Evolutionary conservation across 805 yeast genomes (phyloP), one percentile per base, ranked within the genome.

Genomic region (Ogataea naganishii): DNA sequence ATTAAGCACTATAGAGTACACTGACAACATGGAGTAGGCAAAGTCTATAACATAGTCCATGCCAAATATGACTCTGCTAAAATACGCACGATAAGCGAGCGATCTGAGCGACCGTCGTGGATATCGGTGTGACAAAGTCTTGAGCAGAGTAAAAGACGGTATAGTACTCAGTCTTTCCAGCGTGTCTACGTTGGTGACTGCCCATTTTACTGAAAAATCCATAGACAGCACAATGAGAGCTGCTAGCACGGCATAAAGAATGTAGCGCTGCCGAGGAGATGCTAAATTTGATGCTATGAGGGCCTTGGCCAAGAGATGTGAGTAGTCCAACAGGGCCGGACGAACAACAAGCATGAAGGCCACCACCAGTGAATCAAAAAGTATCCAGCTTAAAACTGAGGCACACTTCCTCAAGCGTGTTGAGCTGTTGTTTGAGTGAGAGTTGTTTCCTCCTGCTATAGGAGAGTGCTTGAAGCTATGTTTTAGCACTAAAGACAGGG

Each of bases 221-320:
- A 43, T 18, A 1, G 35, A 10, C 7, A 51, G 20, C 4, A 52
- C 26, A 3, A 51, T 23, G 4, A 42, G 10, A 16, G 47, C 27
- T 5, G 59, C 40, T 3, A 44, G 18, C 2, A 55, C 13, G 4
- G 62, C 55, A 39, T 56, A 56, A 7, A 44, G 20, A 5, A 46
- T 30, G 20, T 46, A 43, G 28, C 52, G 38, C 26, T 46, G 39
- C 28, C 39, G 45, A 6, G 51, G 39, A 1, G 60, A 52, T 1
- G 58, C 51, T 14, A 58, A 24, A 16, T 40, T 52, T 10, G 59
- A 44, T 1, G 60, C 60, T n/a, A 58, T 40, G 23, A 51, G 40
- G 0, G 60, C 50, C 35, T 55, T 56, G 6, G 60, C 51, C 20
- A 54, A 35, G 8, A 56, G 19, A 23, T 47, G 43, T 3, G 45